A percentile compares a stretch with the other conserved stretches of the same genome.
These are phyloP conservation scores for Pyrenophora teres DNA, from an alignment of 2,329 filamentous ascomycete species.

Conservation along the genomic window DNA sequence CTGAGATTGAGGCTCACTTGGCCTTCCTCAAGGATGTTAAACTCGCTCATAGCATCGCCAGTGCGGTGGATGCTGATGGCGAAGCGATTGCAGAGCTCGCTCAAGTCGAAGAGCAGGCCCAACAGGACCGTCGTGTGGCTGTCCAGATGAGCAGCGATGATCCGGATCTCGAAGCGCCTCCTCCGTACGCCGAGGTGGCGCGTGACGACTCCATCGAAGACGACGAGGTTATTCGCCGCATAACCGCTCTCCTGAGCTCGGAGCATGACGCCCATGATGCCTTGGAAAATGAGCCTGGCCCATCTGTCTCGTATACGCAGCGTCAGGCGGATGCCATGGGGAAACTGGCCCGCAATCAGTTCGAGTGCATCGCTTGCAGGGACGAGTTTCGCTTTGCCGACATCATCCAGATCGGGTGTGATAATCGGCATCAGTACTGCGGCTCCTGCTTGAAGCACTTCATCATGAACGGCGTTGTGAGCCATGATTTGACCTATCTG, in stretches of 20 bases:
- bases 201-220: slow-evolving; percentile 7
- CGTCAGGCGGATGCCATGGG: slow-evolving; percentile 15
- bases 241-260: slow-evolving; percentile 1
- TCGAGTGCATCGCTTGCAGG: slow-evolving; percentile 17
- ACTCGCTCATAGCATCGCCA: slow-evolving; percentile 29
- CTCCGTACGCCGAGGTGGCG: not conserved
- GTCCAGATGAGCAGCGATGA: slow-evolving; percentile 18
- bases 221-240: not conserved
- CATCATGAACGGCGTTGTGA: slow-evolving; percentile 17
- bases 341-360: slow-evolving; percentile 13
- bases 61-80: slow-evolving; percentile 29
- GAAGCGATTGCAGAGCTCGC: slow-evolving; percentile 17
- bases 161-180: slow-evolving; percentile 20
- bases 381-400: slow-evolving; percentile 4
- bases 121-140: slow-evolving; percentile 21
- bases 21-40: slow-evolving; percentile 24
- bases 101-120: slow-evolving; percentile 15
- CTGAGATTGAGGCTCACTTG: slow-evolving; percentile 19
- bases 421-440: slow-evolving; percentile 21
- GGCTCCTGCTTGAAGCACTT: slow-evolving; percentile 20
- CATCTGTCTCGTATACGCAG: slow-evolving; percentile 17
- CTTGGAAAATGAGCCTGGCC: slow-evolving; percentile 21
- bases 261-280: slow-evolving; percentile 12
- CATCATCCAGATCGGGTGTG: not conserved
- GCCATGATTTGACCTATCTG: slow-evolving; percentile 18